These are phyloP conservation scores for Raphanus hybrid DNA, from an alignment of 441 rosid genomes.

Conservation along the genomic window DNA sequence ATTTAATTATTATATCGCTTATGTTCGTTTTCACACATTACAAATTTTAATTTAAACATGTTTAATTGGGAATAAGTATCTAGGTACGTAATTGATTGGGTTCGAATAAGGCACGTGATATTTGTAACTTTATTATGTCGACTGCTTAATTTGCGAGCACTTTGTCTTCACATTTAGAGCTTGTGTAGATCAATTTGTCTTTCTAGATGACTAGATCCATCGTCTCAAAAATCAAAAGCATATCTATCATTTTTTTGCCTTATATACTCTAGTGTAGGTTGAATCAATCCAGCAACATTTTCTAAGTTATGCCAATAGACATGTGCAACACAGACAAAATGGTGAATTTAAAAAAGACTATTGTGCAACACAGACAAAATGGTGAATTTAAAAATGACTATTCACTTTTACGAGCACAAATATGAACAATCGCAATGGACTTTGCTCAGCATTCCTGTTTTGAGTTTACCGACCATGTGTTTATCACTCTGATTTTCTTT, in stretches of 20 bases:
- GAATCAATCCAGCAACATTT: constrained; percentile 6
- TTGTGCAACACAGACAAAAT: constrained; percentile 16
- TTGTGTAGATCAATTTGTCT: constrained; percentile 22
- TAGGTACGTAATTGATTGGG: constrained; percentile 32
- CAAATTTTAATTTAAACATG: constrained; percentile 32
- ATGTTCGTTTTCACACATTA: constrained; percentile 21
- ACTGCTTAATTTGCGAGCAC: not conserved
- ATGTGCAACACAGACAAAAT: constrained; percentile 21
- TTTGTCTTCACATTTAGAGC: constrained; percentile 17
- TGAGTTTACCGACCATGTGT: not conserved
- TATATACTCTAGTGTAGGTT: not conserved
- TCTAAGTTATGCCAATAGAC: not conserved
- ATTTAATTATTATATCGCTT: not conserved
- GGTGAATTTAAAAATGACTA: not conserved
- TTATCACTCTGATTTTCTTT: not conserved
- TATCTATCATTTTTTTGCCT: constrained; percentile 6
- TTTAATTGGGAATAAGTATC: constrained; percentile 22
- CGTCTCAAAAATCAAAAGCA: constrained; percentile 12
- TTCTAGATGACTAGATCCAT: constrained; percentile 34
- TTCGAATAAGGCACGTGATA: constrained; percentile 30
- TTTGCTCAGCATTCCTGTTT: not conserved
- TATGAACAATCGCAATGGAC: not conserved
- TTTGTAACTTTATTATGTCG: constrained; percentile 7
- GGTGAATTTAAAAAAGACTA: not conserved
- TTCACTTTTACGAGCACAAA: not conserved